These are phyloP conservation scores for Rubroboletus pulcherrimus DNA, from an alignment of 768 basidiomycete genomes.

Conservation along the genomic window DNA sequence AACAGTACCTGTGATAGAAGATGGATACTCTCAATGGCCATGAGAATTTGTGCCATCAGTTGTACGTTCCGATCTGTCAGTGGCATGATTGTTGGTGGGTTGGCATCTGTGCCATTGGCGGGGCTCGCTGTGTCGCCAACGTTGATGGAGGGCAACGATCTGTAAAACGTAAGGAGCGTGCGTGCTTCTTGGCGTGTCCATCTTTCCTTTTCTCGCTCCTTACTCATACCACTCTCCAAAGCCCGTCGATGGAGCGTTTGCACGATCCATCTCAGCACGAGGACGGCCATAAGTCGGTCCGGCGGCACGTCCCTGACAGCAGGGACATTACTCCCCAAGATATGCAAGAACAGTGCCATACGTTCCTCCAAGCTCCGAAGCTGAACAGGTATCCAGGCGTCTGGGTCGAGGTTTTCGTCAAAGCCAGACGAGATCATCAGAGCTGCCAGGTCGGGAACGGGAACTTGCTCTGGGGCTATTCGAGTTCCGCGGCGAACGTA, in stretches of 20 bases:
- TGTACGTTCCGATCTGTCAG: constrained; percentile 62
- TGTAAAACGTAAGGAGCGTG: constrained; percentile 55
- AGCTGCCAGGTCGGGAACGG: constrained; percentile 45
- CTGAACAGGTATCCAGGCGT: constrained; percentile 42
- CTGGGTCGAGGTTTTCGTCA: constrained; percentile 14
- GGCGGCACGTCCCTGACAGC: constrained; percentile 45
- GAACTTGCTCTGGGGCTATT: constrained; percentile 55
- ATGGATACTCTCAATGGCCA: constrained; percentile 56
- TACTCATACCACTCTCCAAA: constrained; percentile 43
- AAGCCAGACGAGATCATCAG: constrained; percentile 42
- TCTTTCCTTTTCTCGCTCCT: constrained; percentile 60
- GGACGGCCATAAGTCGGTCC: constrained; percentile 45
- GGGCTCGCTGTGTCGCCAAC: constrained; percentile 15
- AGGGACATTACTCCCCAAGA: constrained; percentile 51
- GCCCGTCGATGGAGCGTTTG: constrained; percentile 48
- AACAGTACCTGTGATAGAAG: constrained; percentile 61
- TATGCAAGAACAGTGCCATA: constrained; percentile 51
- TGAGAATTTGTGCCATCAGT: constrained; percentile 59
- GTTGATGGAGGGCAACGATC: constrained; percentile 1
- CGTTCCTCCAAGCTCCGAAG: constrained; percentile 49
- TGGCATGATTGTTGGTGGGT: constrained; percentile 16
- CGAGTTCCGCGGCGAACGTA: constrained; percentile 69
- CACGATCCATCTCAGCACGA: constrained; percentile 64
- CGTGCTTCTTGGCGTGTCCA: constrained; percentile 66
- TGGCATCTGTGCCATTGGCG: constrained; percentile 14